phyloP scores from a whole-genome alignment of 2,329 filamentous ascomycete genomes.

The Leptographium galeiforme region DNA sequence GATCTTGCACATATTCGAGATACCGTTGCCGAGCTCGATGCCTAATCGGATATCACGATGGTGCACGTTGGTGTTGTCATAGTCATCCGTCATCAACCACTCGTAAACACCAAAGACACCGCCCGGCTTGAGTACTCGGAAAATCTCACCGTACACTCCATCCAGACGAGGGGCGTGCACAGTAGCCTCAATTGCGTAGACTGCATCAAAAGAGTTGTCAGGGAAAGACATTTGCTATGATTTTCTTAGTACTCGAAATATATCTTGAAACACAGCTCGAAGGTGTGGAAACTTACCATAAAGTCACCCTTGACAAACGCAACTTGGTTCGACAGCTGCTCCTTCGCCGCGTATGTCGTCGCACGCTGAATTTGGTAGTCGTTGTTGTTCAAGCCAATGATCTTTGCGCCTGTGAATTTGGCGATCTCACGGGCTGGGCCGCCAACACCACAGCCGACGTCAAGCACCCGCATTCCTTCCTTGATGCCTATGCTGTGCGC shows the following conservation, averaged over 20 bases:
- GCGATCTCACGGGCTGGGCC: constrained; percentile 91
- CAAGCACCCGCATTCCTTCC: constrained; percentile 78
- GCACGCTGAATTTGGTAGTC: constrained; percentile 97
- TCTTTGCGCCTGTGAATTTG: constrained; percentile 82
- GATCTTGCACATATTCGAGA: constrained; percentile 82
- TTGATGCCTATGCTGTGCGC: constrained; percentile 78
- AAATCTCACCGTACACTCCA: constrained; percentile 89
- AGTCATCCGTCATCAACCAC: constrained; percentile 95
- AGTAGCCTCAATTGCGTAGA: constrained; percentile 95
- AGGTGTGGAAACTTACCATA: constrained; percentile 37
- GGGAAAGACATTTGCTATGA: constrained; percentile 81
- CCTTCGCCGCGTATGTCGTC: constrained; percentile 69
- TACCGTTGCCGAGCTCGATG: constrained; percentile 92
- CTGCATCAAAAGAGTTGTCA: constrained; percentile 82
- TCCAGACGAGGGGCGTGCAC: constrained; percentile 84
- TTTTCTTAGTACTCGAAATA: too few species aligned
- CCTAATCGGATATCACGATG: constrained; percentile 86
- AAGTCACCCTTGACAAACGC: constrained; percentile 92
- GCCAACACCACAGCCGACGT: constrained; percentile 94
- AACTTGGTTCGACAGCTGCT: constrained; percentile 67
- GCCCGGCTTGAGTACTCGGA: constrained; percentile 88
- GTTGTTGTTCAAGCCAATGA: constrained; percentile 95
- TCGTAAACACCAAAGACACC: constrained; percentile 96
- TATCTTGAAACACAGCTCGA: not conserved
- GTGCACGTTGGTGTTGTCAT: constrained; percentile 75